Base-by-base conservation (phyloP, 2,329 filamentous ascomycete species). In the Alternaria longipes region DNA sequence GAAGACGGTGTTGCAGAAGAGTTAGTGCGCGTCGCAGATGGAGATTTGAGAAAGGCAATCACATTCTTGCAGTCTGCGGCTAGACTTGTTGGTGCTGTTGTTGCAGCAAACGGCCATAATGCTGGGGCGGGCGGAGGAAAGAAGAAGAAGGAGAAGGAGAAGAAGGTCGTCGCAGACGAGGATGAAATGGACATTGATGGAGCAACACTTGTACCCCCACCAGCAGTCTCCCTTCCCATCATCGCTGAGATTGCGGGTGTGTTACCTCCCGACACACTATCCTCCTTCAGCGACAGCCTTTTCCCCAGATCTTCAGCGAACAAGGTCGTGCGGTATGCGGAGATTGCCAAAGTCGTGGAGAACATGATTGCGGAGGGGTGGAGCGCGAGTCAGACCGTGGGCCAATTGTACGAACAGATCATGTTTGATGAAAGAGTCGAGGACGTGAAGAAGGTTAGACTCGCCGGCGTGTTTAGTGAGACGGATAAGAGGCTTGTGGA, bases 191-290 rank as follows among this genome's bases (percentile, higher is more conserved):
- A 84, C 32, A 69, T 82, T 9, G 80, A 83, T 50, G n/a, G 30
- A 16, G 20, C 46, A 5, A 7, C 46, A 20, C 18, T n/a, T 5
- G 16, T 28, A 34, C 28, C 54, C 18, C 67, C 71, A 41, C 42
- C 70, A 2, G 44, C 63, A 8, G 70, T 79, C 47, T 94, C 93
- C 0, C 86, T 94, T 38, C 88, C 87, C 70, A 92, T 88, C 54
- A 88, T 99, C 47, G 92, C 98, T 76, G 95, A 99, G 72, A 99
- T 99, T 76, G 94, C 95, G 0, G 95, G 96, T 56, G 93, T 98
- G 3, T 94, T 99, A 68, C 95, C 96, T 0, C 85, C 89, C 14
- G 71, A 78, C 11, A 92, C 93, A 1, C 88, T 99, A 51, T 86
- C 91, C 56, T 80, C 79, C 8, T 84, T 99, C 16, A 83, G 92